Base-by-base conservation (phyloP, 1,139 yeast genomes). In the Magnusiomyces suaveolens region DNA sequence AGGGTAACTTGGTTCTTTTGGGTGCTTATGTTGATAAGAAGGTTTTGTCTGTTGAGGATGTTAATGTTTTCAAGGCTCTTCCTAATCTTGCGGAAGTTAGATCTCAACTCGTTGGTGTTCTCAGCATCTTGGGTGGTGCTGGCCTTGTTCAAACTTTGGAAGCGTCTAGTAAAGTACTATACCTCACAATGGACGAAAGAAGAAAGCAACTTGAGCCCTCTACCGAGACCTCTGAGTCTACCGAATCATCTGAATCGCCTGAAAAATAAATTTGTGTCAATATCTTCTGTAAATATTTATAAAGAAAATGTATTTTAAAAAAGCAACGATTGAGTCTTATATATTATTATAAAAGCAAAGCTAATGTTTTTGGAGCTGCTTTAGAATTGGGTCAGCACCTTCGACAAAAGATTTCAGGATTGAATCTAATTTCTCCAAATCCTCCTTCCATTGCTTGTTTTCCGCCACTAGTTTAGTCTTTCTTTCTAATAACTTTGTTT, bases 51-150 rank as follows among this genome's bases (percentile, higher is more conserved):
- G 63, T 80, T 43, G 72, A 72, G 1, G 76, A 82, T 54, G 72
- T 92, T 54, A 74, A 80, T 55, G 63, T 73, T 57, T 87, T 87
- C 73, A 86, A 87, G 72, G 79, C 78, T 41, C 77, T 90, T 65
- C 95, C 96, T 46, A 72, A 82, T 3, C 75, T 83, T 66, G 81
- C 79, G 50, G 82, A 83, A 62, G 74, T 90, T 62, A 92, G 87
- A 59, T 81, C 86, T 21, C 88, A 89, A 74, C 78, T 92, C 62
- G 84, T 87, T 25, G 96, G 96, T n/a, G 76, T 88, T 57, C 80
- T 90, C 67, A 83, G 90, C 20, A 73, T 85, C 56, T 77, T 87
- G 60, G 87, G 96, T 58, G 97, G 97, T 65, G 94, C 89, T 48
- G 95, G 95, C 2, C 77, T 90, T 67, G 95, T 87, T 4, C 80